phyloP scores from a whole-genome alignment of 306 rosid species.

The Prinsepia uniflora region DNA sequence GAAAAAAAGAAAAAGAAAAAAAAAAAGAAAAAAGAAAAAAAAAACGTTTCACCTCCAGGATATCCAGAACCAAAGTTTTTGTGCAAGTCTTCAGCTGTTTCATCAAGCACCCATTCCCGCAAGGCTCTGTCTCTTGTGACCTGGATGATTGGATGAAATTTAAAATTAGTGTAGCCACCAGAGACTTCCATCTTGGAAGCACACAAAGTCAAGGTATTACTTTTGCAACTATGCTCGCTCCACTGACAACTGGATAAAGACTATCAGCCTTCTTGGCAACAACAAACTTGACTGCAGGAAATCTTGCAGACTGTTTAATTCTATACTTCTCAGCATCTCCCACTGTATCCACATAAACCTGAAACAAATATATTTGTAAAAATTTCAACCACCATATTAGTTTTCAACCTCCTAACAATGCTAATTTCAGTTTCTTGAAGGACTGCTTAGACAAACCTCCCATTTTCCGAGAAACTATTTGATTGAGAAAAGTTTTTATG shows the following conservation, averaged over 20 bases:
- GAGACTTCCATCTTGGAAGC: neutral
- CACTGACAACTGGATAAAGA: slow-evolving; percentile 95
- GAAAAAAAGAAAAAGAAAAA: neutral
- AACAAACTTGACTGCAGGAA: slow-evolving; percentile 77
- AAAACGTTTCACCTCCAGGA: slow-evolving; percentile 71
- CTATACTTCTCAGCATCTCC: slow-evolving; percentile 89
- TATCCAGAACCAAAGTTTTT: slow-evolving; percentile 91
- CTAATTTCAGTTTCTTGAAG: neutral
- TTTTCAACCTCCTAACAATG: slow-evolving; percentile 4
- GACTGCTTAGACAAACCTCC: neutral
- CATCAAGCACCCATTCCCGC: slow-evolving; percentile 80
- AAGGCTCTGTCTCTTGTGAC: slow-evolving; percentile 87
- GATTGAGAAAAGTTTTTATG: neutral
- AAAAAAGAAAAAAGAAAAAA: slow-evolving; percentile 4
- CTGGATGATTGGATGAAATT: slow-evolving; percentile 32
- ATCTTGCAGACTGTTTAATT: slow-evolving; percentile 53
- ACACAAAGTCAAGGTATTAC: slow-evolving; percentile 30
- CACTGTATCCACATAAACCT: slow-evolving; percentile 91
- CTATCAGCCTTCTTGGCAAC: slow-evolving; percentile 99
- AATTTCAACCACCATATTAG: neutral
- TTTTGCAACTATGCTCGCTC: slow-evolving; percentile 95
- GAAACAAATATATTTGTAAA: slow-evolving; percentile 28
- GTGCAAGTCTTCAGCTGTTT: slow-evolving; percentile 71
- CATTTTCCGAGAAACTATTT: neutral
- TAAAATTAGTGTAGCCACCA: neutral